Evolutionary conservation across 306 rosid species (phyloP), one percentile per base, ranked within the genome.

Genomic region (Erythrophleum fordii): DNA sequence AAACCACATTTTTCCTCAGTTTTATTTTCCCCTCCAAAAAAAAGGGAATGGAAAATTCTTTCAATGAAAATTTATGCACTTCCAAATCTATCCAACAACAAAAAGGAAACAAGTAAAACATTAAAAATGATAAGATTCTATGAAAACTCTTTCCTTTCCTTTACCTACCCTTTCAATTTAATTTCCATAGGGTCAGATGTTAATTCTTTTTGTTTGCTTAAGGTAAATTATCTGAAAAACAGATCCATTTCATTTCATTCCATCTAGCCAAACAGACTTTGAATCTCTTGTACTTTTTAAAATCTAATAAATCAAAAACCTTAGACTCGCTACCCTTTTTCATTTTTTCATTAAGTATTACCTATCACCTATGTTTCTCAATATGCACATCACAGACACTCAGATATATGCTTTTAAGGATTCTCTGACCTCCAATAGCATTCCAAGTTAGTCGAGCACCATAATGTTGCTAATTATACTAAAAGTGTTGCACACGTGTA

Each of bases 361-460:
- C 12, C 3, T 42, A 12, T 42, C n/a, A 41, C 16, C 52, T 22
- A 16, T 28, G 22, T 55, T 41, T 49, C 56, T 69, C 77, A 45
- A 68, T 22, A 58, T 68, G 72, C 76, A 56, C 29, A 78, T 69
- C 41, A 37, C 9, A 56, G 62, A 45, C 20, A 52, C 25, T 55
- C 46, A 12, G n/a, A 29, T 76, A 45, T 58, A 69, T 76, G 73
- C 45, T 45, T 69, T 53, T 14, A 59, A 55, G 53, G 77, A 68
- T 37, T 68, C 37, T 44, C 67, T 44, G 45, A 48, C 51, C 75
- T n/a, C 34, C 26, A 64, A 77, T 51, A 22, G n/a, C 71, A 76
- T 76, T 76, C 53, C 26, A 68, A 65, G 20, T 52, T 49, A 65
- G 66, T 76, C 17, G 18, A 76, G 26, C 45, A 69, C 58, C 73